phyloP scores from a whole-genome alignment of 2,329 filamentous ascomycete species.

The Drechslerella stenobrocha region DNA sequence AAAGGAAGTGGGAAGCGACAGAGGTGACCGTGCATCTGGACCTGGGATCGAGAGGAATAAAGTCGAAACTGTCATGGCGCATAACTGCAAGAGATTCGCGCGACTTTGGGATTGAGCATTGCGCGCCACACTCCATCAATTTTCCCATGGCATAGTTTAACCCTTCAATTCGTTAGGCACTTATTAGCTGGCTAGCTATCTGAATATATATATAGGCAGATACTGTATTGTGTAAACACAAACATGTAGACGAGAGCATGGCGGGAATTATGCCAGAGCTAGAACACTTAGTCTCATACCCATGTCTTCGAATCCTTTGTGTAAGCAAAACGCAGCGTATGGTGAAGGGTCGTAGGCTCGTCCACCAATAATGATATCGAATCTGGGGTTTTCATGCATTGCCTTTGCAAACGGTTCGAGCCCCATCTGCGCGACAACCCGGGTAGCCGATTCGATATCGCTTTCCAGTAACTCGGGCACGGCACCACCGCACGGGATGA shows the following conservation, averaged over 20 bases:
- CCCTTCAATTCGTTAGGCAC: slow-evolving; percentile 52
- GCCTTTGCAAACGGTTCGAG: slow-evolving; percentile 58
- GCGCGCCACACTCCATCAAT: slow-evolving; percentile 61
- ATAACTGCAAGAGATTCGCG: slow-evolving; percentile 57
- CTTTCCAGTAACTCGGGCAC: slow-evolving; percentile 56
- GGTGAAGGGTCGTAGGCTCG: slow-evolving; percentile 56
- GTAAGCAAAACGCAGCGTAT: slow-evolving; percentile 56
- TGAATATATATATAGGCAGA: no score
- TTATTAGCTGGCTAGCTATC: not conserved
- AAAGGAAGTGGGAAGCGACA: slow-evolving; percentile 62
- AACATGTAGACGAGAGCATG: no score
- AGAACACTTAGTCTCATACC: no score
- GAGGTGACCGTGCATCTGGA: slow-evolving; percentile 59
- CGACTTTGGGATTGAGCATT: slow-evolving; percentile 60
- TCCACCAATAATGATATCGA: slow-evolving; percentile 60
- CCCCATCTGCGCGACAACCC: slow-evolving; percentile 59
- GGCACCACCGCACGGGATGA: slow-evolving; percentile 56
- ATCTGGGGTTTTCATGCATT: slow-evolving; percentile 55
- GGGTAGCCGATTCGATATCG: slow-evolving; percentile 56
- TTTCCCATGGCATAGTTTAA: slow-evolving; percentile 62
- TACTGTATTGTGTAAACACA: no score
- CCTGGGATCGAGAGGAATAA: slow-evolving; percentile 56
- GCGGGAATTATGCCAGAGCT: no score
- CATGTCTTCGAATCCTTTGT: slow-evolving; percentile 51
- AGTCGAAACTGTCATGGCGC: slow-evolving; percentile 59